A percentile compares a stretch with the other conserved stretches of the same genome.
phyloP scores from a whole-genome alignment of 106 monocot species.

The Triglochin maritima region DNA sequence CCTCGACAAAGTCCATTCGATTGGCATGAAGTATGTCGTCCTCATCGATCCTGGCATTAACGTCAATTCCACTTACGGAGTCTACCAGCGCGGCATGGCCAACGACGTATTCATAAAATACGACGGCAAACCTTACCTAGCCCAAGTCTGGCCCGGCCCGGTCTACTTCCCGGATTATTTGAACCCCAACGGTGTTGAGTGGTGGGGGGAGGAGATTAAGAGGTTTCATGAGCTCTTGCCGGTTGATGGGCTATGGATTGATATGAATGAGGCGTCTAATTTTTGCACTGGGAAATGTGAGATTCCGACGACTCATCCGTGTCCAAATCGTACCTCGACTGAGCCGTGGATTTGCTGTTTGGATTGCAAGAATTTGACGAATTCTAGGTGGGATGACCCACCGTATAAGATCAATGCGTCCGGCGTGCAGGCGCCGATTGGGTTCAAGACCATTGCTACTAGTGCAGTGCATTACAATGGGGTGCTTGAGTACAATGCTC shows the following conservation, averaged over 20 bases:
- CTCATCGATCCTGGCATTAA: slow-evolving; percentile 89
- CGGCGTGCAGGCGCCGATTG: slow-evolving; percentile 38
- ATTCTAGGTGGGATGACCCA: slow-evolving; percentile 75
- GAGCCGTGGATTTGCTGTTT: slow-evolving; percentile 82
- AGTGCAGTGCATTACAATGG: slow-evolving; percentile 69
- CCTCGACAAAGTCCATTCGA: slow-evolving; percentile 65
- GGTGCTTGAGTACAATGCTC: slow-evolving; percentile 83
- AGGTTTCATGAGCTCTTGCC: slow-evolving; percentile 77
- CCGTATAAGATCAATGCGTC: slow-evolving; percentile 97
- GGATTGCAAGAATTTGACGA: slow-evolving; percentile 85
- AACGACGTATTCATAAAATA: slow-evolving; percentile 82
- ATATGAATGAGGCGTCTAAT: slow-evolving; percentile 95
- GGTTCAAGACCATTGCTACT: slow-evolving; percentile 89
- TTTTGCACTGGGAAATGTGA: slow-evolving; percentile 86
- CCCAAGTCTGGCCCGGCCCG: slow-evolving; percentile 92
- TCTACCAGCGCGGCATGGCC: slow-evolving; percentile 54
- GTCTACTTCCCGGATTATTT: slow-evolving; percentile 95
- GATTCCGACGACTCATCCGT: slow-evolving; percentile 43
- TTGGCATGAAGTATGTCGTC: slow-evolving; percentile 84
- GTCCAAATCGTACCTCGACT: slow-evolving; percentile 32
- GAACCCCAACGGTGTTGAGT: slow-evolving; percentile 55
- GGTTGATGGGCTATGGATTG: slow-evolving; percentile 94
- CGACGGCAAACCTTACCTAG: slow-evolving; percentile 67
- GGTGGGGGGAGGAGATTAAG: slow-evolving; percentile 79
- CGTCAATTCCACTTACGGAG: slow-evolving; percentile 69